Evolutionary conservation across 2,329 filamentous ascomycete species (phyloP).

Genomic region (Talaromyces sp.): DNA sequence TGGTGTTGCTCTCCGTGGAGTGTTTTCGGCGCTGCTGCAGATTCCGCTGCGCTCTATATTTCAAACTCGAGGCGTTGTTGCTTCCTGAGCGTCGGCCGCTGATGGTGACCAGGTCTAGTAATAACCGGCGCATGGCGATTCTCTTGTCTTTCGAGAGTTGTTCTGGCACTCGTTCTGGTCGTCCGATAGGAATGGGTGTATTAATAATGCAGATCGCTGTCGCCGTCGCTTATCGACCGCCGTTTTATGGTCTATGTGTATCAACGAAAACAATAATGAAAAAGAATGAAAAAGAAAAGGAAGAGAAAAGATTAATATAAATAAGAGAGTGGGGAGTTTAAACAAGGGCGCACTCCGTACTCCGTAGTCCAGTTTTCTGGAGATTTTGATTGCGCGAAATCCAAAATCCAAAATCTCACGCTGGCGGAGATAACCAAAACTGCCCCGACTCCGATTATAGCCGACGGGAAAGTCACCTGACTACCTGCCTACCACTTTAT

Average conservation of each 20-base stretch:
- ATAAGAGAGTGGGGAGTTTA: not conserved
- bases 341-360: too few species aligned
- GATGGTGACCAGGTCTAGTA: not conserved
- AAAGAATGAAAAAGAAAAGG: too few species aligned
- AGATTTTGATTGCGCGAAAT: too few species aligned
- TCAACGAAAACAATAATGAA: not conserved
- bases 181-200: not conserved
- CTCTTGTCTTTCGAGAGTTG: not conserved
- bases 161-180: not conserved
- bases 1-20: constrained; percentile 1
- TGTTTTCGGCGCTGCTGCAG: constrained; percentile 3
- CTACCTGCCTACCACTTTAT: not conserved
- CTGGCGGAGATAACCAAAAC: too few species aligned
- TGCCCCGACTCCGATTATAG: too few species aligned
- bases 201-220: not conserved
- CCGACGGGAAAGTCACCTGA: too few species aligned
- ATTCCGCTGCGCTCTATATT: not conserved
- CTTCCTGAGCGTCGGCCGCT: constrained; percentile 9
- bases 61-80: constrained; percentile 6
- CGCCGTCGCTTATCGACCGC: not conserved
- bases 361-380: too few species aligned
- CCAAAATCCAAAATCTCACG: too few species aligned
- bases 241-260: not conserved
- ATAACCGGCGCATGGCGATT: constrained; percentile 1
- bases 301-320: not conserved